Evolutionary conservation across 768 basidiomycete species (phyloP), one percentile per base, ranked within the genome.

Genomic region (Postia placenta): DNA sequence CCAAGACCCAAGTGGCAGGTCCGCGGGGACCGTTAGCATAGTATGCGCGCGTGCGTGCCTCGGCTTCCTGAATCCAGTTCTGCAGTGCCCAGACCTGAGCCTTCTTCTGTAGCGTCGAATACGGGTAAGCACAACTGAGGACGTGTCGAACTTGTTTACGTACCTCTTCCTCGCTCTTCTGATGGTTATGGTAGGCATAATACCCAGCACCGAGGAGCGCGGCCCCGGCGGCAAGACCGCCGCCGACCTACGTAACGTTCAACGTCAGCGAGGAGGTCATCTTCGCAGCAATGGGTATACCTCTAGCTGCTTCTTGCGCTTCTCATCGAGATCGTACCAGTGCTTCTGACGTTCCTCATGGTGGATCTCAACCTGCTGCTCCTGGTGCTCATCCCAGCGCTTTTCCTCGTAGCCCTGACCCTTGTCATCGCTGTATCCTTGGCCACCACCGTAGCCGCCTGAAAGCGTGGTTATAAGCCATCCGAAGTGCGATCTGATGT

Each of bases 1-100:
- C 75, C 42, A 81, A 70, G 28, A 85, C 56, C 87, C 87, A 90
- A 19, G 76, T 78, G 11, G 73, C 70, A 2, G 83, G 80, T 1
- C 61, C 70, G 0, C 62, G 60, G 17, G 72, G 72, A 0, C 74
- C 75, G 17, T 72, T 62, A 11, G 59, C 57, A 55, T 69, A 62
- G 68, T 71, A 84, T 9, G 71, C 64, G 5, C 69, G 63, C 11
- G 81, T 79, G 51, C 80, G 79, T n/a, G 40, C 49, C 54, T 75
- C 69, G 4, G 85, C 81, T 0, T 81, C 83, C 5, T 67, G 53
- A 19, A 78, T 37, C 86, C 87, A 88, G 26, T 70, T 70, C 49
- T 66, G 63, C 5, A 65, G 55, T 46, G 69, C 74, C 80, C 80
- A 83, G 12, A 61, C 62, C 1, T 69, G 68, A 2, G 74, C 74